Evolutionary conservation across 73 alveolate species (phyloP), one percentile per base, ranked within the genome.

Genomic region (Paramecium octaurelia): DNA sequence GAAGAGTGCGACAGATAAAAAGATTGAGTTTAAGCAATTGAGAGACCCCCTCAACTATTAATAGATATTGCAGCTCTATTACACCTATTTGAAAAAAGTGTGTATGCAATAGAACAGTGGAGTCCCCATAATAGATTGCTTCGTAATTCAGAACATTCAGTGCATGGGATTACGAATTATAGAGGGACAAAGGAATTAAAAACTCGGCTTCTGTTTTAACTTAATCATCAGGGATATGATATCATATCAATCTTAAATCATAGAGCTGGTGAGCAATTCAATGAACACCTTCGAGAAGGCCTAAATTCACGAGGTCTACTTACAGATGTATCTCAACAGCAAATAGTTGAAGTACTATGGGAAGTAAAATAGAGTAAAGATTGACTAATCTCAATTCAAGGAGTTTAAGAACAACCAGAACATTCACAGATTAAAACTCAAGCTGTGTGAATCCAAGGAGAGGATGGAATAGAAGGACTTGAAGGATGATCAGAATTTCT

Each of bases 1-100:
- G 20, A 64, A 64, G 27, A 64, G 46, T 27, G 44, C 6, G 3
- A 64, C 42, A 64, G 46, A 34, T 7, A 64, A 64, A 34, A 31
- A 27, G 31, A 64, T 64, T 64, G 46, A 31, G 27, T 27, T 64
- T 27, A 8, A 64, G 14, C 50, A 64, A 64, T 34, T 31, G 11
- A 80, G 75, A 24, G 91, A 80, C 6, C 91, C 91, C 6, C 76
- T 80, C 6, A 80, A 36, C 23, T 80, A 80, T 80, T 48, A 80
- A 80, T 48, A 40, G 38, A 80, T 80, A 43, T 80, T 42, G 43
- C 18, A 80, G 6, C 76, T 80, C 14, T 80, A 80, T 80, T 80
- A 80, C 77, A 80, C 68, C 5, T 80, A 80, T 23, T 35, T 80
- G 48, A 80, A 80, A 48, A 80, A 46, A 46, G 6, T 80, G 4